phyloP scores from a whole-genome alignment of 139 green algal species.

The Zygnema circumcarinatum region DNA sequence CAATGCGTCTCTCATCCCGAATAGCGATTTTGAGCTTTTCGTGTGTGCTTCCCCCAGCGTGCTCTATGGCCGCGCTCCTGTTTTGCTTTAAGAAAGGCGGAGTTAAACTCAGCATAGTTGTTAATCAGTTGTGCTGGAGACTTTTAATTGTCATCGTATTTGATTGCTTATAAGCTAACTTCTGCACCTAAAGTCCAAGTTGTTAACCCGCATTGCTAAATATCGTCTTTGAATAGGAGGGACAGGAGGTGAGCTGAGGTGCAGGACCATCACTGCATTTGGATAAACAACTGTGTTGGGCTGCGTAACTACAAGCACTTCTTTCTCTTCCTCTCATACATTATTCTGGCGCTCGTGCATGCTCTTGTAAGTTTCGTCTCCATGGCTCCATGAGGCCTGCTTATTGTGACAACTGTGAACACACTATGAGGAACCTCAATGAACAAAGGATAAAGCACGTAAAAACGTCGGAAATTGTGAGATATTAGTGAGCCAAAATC shows the following conservation, averaged over 20 bases:
- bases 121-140: too few relatives aligned
- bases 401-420: slow-evolving; percentile 1
- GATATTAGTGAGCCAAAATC: background rate
- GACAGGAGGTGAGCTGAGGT: background rate
- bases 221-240: too few relatives aligned
- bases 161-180: too few relatives aligned
- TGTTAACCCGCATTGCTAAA: too few relatives aligned
- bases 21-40: too few relatives aligned
- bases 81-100: too few relatives aligned
- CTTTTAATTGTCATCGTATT: too few relatives aligned
- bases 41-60: too few relatives aligned
- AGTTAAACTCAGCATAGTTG: too few relatives aligned
- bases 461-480: background rate
- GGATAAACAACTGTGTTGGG: slow-evolving; percentile 91
- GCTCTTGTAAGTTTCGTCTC: slow-evolving; percentile 65
- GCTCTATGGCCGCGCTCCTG: too few relatives aligned
- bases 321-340: slow-evolving; percentile 74
- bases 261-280: slow-evolving; percentile 76
- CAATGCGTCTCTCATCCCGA: too few relatives aligned
- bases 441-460: background rate
- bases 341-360: slow-evolving; percentile 67
- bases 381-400: background rate
- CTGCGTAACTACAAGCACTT: slow-evolving; percentile 90
- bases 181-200: too few relatives aligned
- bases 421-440: background rate